These are phyloP conservation scores for Gossypium herbaceum DNA, from an alignment of 345 rosid genomes.

Conservation along the genomic window DNA sequence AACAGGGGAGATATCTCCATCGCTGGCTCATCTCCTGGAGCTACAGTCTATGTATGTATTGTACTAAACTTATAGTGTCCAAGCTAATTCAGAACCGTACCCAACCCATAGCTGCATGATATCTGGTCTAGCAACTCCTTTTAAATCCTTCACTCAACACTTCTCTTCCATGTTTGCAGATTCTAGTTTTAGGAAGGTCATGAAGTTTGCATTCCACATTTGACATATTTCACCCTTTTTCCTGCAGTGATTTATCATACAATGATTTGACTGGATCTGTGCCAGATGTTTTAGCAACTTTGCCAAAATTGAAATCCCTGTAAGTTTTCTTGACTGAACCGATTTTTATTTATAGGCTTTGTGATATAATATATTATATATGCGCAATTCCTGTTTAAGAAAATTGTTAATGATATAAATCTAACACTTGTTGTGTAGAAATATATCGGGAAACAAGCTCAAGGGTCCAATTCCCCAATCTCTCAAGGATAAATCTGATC, in stretches of 20 bases:
- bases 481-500: slow-evolving; percentile 16
- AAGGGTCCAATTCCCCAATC: slow-evolving; percentile 20
- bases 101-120: not conserved
- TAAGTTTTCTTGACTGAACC: slow-evolving; percentile 10
- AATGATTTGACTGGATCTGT: slow-evolving; percentile 29
- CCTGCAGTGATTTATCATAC: slow-evolving; percentile 32
- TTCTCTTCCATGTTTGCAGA: not conserved
- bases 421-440: slow-evolving; percentile 6
- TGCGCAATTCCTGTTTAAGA: not conserved
- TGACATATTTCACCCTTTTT: not conserved
- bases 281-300: slow-evolving; percentile 25
- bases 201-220: not conserved
- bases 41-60: slow-evolving; percentile 29
- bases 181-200: not conserved
- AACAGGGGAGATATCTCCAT: slow-evolving; percentile 20
- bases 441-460: slow-evolving; percentile 22
- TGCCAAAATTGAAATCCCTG: slow-evolving; percentile 29
- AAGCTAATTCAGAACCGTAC: not conserved
- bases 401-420: not conserved
- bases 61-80: not conserved
- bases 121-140: not conserved
- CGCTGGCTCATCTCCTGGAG: slow-evolving; percentile 17
- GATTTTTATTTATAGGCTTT: not conserved
- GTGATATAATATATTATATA: not conserved
- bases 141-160: not conserved